These are phyloP conservation scores for Epichloe coenophiala DNA, from an alignment of 2,329 filamentous ascomycete species.

Conservation along the genomic window DNA sequence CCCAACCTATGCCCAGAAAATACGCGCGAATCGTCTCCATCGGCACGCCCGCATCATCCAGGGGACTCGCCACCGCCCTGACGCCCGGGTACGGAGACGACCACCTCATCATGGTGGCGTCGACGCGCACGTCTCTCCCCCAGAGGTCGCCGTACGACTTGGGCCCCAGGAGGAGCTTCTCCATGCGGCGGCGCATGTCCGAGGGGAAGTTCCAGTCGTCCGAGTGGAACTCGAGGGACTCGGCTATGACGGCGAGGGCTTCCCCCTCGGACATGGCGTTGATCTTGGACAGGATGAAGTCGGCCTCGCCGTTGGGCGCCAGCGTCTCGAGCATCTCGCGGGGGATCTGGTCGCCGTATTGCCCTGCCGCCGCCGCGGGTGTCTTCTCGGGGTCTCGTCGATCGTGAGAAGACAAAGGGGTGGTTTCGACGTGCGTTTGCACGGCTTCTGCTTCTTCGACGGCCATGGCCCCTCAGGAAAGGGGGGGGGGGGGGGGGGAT, in stretches of 20 bases:
- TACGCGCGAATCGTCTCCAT: conserved; percentile 29
- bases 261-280: conserved; percentile 29
- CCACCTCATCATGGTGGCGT: conserved; percentile 26
- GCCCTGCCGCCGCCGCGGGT: background rate
- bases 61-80: conserved; percentile 23
- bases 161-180: conserved; percentile 21
- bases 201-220: conserved; percentile 31
- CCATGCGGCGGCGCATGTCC: conserved; percentile 28
- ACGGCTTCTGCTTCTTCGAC: too few relatives aligned
- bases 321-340: conserved; percentile 25
- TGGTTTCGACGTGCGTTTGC: too few relatives aligned
- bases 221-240: conserved; percentile 24
- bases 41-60: conserved; percentile 22
- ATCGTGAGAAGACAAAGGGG: background rate
- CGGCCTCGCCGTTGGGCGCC: conserved; percentile 26
- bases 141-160: conserved; percentile 26
- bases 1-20: conserved; percentile 21
- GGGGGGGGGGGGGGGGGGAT: too few relatives aligned
- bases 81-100: conserved; percentile 30
- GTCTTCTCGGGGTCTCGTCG: conserved; percentile 1
- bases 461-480: too few relatives aligned
- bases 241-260: conserved; percentile 24
- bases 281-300: conserved; percentile 26
- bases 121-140: conserved; percentile 26
- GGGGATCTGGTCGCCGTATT: conserved; percentile 23